A percentile compares a stretch with the other conserved stretches of the same genome.
Evolutionary conservation across 148 eudicot species (phyloP).

Genomic region (Fagopyrum homotropicum): DNA sequence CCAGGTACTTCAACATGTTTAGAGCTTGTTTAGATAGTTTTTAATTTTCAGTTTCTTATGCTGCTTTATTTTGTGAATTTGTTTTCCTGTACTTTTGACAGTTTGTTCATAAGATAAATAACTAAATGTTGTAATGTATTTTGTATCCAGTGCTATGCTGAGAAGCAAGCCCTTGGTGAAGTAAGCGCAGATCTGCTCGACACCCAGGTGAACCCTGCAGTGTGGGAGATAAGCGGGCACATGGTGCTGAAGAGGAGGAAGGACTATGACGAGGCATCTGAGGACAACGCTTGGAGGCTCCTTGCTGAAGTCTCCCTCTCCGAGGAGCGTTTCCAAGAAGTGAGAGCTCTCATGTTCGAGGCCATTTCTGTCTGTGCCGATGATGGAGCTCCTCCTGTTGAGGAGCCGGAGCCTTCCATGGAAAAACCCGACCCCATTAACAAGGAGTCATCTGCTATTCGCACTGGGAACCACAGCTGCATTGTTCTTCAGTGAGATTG

Average conservation of each 20-base stretch:
- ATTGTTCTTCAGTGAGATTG: conserved; percentile 45
- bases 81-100: background rate
- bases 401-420: conserved; percentile 34
- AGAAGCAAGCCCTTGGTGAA: conserved; percentile 91
- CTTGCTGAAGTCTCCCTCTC: conserved; percentile 89
- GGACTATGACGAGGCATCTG: conserved; percentile 89
- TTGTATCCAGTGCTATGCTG: conserved; percentile 76
- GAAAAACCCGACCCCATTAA: conserved; percentile 42
- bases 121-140: background rate
- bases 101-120: background rate
- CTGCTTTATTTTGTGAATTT: background rate
- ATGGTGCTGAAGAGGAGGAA: conserved; percentile 82
- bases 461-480: conserved; percentile 53
- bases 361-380: conserved; percentile 31
- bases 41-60: background rate
- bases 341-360: conserved; percentile 55
- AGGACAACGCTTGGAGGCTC: conserved; percentile 86
- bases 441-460: conserved; percentile 45
- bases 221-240: conserved; percentile 98
- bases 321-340: conserved; percentile 72
- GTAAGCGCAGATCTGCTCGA: conserved; percentile 71
- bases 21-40: background rate
- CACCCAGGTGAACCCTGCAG: conserved; percentile 98
- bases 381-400: conserved; percentile 17
- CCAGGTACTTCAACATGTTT: conserved; percentile 35